Conservation (phyloP, 192 early-diverging fungal genomes). For the Thoreauomyces humboldtii region DNA sequence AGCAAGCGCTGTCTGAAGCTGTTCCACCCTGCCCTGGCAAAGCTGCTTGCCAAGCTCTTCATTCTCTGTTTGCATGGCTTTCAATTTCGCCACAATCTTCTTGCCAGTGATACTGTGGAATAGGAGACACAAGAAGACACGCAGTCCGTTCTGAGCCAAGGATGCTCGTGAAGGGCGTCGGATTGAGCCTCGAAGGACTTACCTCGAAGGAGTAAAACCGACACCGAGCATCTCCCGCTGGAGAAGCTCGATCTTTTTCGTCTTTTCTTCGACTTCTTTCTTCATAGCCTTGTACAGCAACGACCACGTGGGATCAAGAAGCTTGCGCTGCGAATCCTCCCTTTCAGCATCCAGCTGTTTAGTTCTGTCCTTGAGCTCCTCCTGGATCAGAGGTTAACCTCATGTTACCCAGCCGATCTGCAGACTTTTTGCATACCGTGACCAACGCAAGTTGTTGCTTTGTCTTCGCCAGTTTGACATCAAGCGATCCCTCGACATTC, state of each 20-base stretch:
- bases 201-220: conserved; percentile 30
- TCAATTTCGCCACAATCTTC: conserved; percentile 22
- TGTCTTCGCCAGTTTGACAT: conserved; percentile 4
- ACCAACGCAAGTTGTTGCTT: conserved; percentile 12
- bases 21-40: conserved; percentile 24
- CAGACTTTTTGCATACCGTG: conserved; percentile 11
- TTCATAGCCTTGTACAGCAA: conserved; percentile 21
- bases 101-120: conserved; percentile 29
- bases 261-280: conserved; percentile 32
- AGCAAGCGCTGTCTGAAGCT: conserved; percentile 22
- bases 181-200: no score
- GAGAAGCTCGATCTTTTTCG: conserved; percentile 30
- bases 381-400: no score
- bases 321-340: conserved; percentile 9
- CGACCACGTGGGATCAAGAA: conserved; percentile 25
- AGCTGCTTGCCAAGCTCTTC: conserved; percentile 35
- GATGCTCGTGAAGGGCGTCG: no score
- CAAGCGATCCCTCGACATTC: neutral
- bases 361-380: conserved; percentile 13
- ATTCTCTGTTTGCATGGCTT: conserved; percentile 27
- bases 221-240: conserved; percentile 27
- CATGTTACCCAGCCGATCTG: conserved; percentile 7
- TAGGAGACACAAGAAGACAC: neutral
- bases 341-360: conserved; percentile 1
- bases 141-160: neutral